Evolutionary conservation across 495 filamentous ascomycete species (phyloP), one percentile per base, ranked within the genome.

Genomic region (Xylaria cubensis): DNA sequence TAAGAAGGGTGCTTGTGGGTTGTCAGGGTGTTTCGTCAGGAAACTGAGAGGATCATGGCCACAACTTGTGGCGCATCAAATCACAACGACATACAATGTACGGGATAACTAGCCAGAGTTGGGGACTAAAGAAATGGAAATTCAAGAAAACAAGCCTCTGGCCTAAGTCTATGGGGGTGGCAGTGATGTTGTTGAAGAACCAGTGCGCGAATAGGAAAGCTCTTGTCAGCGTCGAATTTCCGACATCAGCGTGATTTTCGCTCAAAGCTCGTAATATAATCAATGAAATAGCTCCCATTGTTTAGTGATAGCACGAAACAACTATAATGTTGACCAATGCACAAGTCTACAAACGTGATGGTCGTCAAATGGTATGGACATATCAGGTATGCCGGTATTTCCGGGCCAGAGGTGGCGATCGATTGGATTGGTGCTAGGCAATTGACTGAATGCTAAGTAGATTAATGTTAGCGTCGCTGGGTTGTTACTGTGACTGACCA

Each of bases 81-180:
- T 42, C 61, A 67, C 50, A 44, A 56, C 26, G 50, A 24, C 65
- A 26, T n/a, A 21, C 15, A 29, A 36, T 34, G n/a, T 41, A 55
- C 53, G 50, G 34, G 65, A 56, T 67, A 44, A 10, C 7, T 21
- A 24, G 8, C 36, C 12, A 44, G 48, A 8, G 3, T 32, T 26
- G 9, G 6, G 48, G 50, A 41, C 46, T 34, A 55, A 12, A 39
- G 21, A 67, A 67, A 67, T 67, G 65, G 65, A 67, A 67, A 55
- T 67, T 67, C 34, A 29, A 41, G 4, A 56, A 41, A 19, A 34
- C 34, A 10, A 39, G 32, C 56, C 29, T 66, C 15, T 24, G 48
- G 12, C 36, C 56, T n/a, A 50, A 56, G 65, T 36, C 29, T 32
- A 36, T 56, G 65, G 65, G 65, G 50, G 65, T 67, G 65, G 65